These are phyloP conservation scores for Platismatia glauca DNA, from an alignment of 495 filamentous ascomycete species.

Conservation along the genomic window DNA sequence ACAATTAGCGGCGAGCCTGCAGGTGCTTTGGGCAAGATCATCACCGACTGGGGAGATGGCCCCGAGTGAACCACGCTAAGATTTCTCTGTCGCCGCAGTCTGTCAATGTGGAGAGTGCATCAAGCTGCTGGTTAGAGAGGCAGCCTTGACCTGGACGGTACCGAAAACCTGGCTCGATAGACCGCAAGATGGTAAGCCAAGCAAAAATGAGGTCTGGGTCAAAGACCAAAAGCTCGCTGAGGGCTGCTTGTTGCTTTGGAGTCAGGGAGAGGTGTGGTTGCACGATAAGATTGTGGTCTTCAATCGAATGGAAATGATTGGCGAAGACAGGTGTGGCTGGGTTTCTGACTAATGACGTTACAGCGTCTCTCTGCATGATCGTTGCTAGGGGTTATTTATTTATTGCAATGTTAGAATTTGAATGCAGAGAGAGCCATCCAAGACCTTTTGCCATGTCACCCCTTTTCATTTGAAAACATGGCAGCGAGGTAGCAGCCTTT, in stretches of 20 bases:
- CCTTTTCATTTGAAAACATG: background rate
- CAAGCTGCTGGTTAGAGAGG: background rate
- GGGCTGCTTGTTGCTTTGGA: background rate
- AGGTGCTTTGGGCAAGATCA: background rate
- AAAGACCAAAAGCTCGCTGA: background rate
- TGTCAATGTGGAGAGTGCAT: background rate
- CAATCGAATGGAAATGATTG: background rate
- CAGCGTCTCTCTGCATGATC: background rate
- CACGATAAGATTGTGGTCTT: background rate
- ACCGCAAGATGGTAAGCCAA: background rate
- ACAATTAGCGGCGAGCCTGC: background rate
- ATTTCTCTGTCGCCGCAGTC: slow-evolving; percentile 1
- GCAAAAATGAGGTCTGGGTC: background rate
- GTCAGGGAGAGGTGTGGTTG: background rate
- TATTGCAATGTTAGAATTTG: background rate
- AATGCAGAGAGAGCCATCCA: background rate
- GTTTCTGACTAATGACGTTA: background rate
- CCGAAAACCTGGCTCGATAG: background rate
- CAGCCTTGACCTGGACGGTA: background rate
- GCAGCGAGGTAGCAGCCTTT: background rate
- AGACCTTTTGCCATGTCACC: background rate
- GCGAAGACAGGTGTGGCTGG: background rate
- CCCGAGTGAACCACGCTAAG: background rate
- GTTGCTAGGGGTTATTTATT: background rate
- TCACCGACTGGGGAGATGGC: background rate